phyloP scores from a whole-genome alignment of 768 basidiomycete species.

The Paxillus ammoniavirescens region DNA sequence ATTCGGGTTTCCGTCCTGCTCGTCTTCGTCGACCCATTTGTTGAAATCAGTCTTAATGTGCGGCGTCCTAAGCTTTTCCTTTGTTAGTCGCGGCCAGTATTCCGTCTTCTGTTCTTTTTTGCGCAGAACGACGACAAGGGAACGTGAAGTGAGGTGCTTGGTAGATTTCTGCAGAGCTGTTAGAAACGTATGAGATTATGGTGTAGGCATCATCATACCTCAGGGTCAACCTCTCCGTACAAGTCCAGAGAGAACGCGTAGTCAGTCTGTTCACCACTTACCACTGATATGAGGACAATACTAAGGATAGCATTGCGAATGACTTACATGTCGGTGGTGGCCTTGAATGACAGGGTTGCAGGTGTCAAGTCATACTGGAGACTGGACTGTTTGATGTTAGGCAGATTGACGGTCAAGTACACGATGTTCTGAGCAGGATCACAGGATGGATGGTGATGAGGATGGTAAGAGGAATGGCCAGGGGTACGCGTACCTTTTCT shows the following conservation, averaged over 20 bases:
- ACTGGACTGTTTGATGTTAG: slow-evolving; percentile 60
- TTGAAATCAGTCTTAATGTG: slow-evolving; percentile 94
- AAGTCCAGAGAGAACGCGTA: slow-evolving; percentile 79
- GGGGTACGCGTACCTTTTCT: slow-evolving; percentile 56
- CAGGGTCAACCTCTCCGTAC: slow-evolving; percentile 71
- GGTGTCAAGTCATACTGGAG: slow-evolving; percentile 61
- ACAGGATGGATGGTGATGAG: not conserved
- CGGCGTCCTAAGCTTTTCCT: slow-evolving; percentile 75
- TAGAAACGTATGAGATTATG: slow-evolving; percentile 1
- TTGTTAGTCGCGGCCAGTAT: slow-evolving; percentile 92
- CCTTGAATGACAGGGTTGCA: slow-evolving; percentile 61
- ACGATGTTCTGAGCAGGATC: slow-evolving; percentile 68
- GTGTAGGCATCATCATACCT: slow-evolving; percentile 43
- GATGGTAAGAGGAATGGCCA: not conserved
- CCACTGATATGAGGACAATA: slow-evolving; percentile 6
- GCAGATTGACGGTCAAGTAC: slow-evolving; percentile 81
- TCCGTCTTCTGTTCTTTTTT: slow-evolving; percentile 78
- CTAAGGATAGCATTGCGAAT: not conserved
- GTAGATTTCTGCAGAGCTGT: slow-evolving; percentile 16
- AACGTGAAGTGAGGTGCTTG: slow-evolving; percentile 67
- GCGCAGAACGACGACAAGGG: slow-evolving; percentile 64
- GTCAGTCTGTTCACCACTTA: slow-evolving; percentile 49
- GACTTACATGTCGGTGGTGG: slow-evolving; percentile 61
- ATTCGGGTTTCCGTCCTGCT: slow-evolving; percentile 67
- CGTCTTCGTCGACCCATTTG: slow-evolving; percentile 98